Conservation (phyloP, 2,329 filamentous ascomycete species). For the Arthrobotrys megalospora region DNA sequence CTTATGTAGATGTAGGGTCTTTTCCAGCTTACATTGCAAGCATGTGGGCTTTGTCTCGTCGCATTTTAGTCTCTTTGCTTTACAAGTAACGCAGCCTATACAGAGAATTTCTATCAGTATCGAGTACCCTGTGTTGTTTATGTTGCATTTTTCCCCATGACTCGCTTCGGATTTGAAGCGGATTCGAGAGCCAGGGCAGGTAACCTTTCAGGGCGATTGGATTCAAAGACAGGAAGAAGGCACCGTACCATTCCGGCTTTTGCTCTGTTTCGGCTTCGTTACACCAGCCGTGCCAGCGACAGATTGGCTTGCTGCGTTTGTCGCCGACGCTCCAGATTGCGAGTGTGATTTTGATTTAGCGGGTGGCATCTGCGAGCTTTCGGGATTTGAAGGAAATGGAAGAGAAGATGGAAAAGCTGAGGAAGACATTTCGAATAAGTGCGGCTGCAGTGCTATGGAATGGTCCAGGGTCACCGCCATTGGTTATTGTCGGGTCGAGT, state of each 20-base stretch:
- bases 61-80: conserved; percentile 80
- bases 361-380: conserved; percentile 56
- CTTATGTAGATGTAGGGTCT: not conserved
- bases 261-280: conserved; percentile 79
- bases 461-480: conserved; percentile 58
- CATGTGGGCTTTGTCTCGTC: conserved; percentile 80
- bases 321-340: conserved; percentile 36
- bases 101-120: conserved; percentile 35
- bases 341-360: conserved; percentile 51
- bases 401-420: conserved; percentile 53
- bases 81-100: conserved; percentile 80
- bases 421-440: conserved; percentile 58
- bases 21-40: conserved; percentile 72
- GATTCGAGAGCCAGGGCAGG: conserved; percentile 16
- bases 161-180: conserved; percentile 28
- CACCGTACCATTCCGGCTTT: conserved; percentile 79
- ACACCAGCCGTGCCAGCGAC: conserved; percentile 40
- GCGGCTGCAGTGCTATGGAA: conserved; percentile 52
- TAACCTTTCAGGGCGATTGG: conserved; percentile 11
- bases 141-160: conserved; percentile 52
- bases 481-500: conserved; percentile 39
- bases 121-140: conserved; percentile 29
- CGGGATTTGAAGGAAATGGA: conserved; percentile 41
- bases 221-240: conserved; percentile 34
- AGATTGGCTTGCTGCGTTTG: conserved; percentile 38